These are phyloP conservation scores for Immersiella caudata DNA, from an alignment of 495 filamentous ascomycete species.

Conservation along the genomic window DNA sequence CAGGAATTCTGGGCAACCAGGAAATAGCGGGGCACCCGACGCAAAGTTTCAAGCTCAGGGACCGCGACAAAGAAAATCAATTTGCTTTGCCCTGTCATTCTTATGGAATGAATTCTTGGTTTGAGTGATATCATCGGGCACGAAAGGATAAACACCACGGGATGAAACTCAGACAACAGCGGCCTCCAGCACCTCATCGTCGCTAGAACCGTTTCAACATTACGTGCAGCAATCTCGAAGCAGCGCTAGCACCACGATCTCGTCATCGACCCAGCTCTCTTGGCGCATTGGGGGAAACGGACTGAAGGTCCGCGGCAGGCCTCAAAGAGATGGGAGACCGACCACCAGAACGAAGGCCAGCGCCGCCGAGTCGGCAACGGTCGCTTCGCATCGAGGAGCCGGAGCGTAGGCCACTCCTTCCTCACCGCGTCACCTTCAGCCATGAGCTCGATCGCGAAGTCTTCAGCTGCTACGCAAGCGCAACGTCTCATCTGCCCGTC, in stretches of 20 bases:
- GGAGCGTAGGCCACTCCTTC: slow-evolving; percentile 35
- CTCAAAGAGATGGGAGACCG: slow-evolving; percentile 20
- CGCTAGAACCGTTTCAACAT: neutral
- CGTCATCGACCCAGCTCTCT: neutral
- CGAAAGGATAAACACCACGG: neutral
- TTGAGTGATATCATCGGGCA: slow-evolving; percentile 2
- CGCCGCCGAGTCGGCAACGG: slow-evolving; percentile 11
- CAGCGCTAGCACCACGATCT: slow-evolving; percentile 1
- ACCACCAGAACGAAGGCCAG: neutral
- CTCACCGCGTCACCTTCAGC: slow-evolving; percentile 30
- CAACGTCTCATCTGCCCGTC: slow-evolving; percentile 52
- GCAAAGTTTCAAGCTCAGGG: neutral
- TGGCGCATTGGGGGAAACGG: neutral
- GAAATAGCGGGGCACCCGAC: slow-evolving; percentile 1
- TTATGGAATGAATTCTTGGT: neutral
- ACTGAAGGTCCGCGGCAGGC: neutral
- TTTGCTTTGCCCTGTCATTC: neutral
- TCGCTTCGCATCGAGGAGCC: slow-evolving; percentile 38
- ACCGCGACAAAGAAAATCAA: neutral
- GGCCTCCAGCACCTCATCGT: neutral
- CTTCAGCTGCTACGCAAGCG: slow-evolving; percentile 27
- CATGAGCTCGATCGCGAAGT: slow-evolving; percentile 34
- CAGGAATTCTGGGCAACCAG: neutral
- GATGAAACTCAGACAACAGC: neutral
- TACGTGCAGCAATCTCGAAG: neutral